These are phyloP conservation scores for Biancaea sappan DNA, from an alignment of 306 rosid genomes.

Conservation along the genomic window DNA sequence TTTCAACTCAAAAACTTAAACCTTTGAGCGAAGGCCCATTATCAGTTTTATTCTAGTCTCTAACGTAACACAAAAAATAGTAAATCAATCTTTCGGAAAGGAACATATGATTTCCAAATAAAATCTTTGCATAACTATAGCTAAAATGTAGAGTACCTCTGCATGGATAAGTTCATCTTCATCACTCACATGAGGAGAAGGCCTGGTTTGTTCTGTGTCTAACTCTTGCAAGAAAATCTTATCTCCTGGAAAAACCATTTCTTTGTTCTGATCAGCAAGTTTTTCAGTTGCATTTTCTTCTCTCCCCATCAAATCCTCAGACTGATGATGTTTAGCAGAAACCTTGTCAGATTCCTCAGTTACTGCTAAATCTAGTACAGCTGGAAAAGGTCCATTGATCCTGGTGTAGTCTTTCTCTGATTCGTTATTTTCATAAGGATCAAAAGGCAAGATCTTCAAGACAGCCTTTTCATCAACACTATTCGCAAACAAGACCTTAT, in stretches of 20 bases:
- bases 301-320: conserved; percentile 39
- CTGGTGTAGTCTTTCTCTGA: conserved; percentile 36
- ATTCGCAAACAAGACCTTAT: conserved; percentile 49
- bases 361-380: conserved; percentile 28
- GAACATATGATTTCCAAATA: not conserved
- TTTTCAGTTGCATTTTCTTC: conserved; percentile 33
- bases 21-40: not conserved
- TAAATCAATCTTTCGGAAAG: conserved; percentile 5
- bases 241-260: conserved; percentile 18
- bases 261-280: conserved; percentile 37
- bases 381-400: conserved; percentile 14
- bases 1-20: not conserved
- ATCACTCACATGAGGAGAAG: conserved; percentile 17
- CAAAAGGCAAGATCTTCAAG: conserved; percentile 36
- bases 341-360: conserved; percentile 40
- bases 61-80: not conserved
- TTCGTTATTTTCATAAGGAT: conserved; percentile 27
- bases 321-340: conserved; percentile 30
- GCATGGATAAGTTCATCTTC: conserved; percentile 29
- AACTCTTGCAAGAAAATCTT: conserved; percentile 29
- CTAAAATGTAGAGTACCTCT: conserved; percentile 44
- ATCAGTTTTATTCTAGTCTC: not conserved
- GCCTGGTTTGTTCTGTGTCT: conserved; percentile 17
- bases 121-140: not conserved
- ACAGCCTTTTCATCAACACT: conserved; percentile 43